These are phyloP conservation scores for Eutrema yunnanense DNA, from an alignment of 345 rosid species.

Conservation along the genomic window DNA sequence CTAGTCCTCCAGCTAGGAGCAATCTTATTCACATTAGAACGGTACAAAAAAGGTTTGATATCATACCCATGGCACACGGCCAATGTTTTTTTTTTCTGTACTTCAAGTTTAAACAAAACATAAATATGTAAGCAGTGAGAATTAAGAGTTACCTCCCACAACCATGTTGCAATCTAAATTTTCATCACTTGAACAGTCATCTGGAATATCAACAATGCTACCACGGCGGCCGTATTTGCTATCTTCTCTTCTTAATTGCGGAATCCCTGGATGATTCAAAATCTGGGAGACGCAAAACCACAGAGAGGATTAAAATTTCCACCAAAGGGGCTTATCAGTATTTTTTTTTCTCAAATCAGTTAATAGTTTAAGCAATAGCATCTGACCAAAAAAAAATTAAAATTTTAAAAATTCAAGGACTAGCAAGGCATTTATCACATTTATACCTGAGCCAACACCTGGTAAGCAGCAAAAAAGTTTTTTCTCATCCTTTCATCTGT, in stretches of 20 bases:
- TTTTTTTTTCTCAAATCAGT: not conserved
- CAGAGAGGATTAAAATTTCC: not conserved
- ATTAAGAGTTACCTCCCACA: constrained; percentile 56
- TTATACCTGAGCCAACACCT: constrained; percentile 96
- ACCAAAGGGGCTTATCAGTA: not conserved
- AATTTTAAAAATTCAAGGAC: not conserved
- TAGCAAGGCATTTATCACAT: constrained; percentile 1
- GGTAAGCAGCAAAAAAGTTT: constrained; percentile 97
- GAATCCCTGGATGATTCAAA: constrained; percentile 99
- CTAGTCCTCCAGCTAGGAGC: not conserved
- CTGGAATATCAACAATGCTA: constrained; percentile 70
- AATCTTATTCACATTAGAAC: not conserved
- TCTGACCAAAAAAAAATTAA: not conserved
- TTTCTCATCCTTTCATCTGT: constrained; percentile 66
- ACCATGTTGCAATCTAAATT: constrained; percentile 65
- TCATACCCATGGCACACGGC: not conserved
- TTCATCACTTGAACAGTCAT: constrained; percentile 96
- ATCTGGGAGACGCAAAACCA: constrained; percentile 49
- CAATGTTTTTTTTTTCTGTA: not conserved
- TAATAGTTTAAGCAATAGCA: not conserved
- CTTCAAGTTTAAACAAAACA: not conserved
- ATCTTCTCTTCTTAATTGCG: constrained; percentile 83
- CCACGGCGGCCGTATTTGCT: constrained; percentile 53
- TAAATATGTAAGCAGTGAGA: not conserved
- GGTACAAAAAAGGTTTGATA: not conserved